phyloP scores from a whole-genome alignment of 225 moss, liverwort and hornwort species.

The Pleurozium schreberi region DNA sequence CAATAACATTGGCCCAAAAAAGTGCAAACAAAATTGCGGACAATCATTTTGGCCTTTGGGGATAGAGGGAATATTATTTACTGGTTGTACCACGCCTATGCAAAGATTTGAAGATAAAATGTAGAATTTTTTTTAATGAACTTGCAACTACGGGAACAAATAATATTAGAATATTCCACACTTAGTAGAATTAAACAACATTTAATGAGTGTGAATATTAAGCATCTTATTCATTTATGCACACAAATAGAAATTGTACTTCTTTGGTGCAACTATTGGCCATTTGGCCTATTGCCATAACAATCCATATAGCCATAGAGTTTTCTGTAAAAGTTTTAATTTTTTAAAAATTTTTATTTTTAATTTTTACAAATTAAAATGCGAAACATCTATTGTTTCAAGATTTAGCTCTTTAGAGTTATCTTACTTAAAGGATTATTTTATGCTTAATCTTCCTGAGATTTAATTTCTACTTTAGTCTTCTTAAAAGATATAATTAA shows the following conservation, averaged over 20 bases:
- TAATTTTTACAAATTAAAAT: too few relatives aligned
- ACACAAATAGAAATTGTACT: neutral
- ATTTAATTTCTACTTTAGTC: rapidly evolving
- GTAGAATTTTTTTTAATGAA: neutral
- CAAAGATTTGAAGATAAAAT: neutral
- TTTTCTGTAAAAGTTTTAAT: neutral
- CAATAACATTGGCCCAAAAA: too few relatives aligned
- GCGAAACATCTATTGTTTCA: neutral
- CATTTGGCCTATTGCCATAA: too few relatives aligned
- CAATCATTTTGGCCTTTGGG: too few relatives aligned
- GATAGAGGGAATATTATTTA: too few relatives aligned
- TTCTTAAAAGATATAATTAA: neutral
- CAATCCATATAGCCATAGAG: neutral
- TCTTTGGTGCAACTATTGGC: neutral
- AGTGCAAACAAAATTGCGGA: too few relatives aligned
- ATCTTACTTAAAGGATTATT: neutral
- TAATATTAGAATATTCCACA: neutral
- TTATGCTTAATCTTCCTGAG: neutral
- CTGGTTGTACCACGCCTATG: neutral
- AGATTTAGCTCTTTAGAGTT: neutral
- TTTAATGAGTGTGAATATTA: neutral
- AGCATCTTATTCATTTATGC: neutral
- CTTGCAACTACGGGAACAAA: neutral
- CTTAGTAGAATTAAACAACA: neutral
- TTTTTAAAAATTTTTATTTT: too few relatives aligned